These are phyloP conservation scores for Xylaria multiplex DNA, from an alignment of 2,329 filamentous ascomycete genomes.

Conservation along the genomic window DNA sequence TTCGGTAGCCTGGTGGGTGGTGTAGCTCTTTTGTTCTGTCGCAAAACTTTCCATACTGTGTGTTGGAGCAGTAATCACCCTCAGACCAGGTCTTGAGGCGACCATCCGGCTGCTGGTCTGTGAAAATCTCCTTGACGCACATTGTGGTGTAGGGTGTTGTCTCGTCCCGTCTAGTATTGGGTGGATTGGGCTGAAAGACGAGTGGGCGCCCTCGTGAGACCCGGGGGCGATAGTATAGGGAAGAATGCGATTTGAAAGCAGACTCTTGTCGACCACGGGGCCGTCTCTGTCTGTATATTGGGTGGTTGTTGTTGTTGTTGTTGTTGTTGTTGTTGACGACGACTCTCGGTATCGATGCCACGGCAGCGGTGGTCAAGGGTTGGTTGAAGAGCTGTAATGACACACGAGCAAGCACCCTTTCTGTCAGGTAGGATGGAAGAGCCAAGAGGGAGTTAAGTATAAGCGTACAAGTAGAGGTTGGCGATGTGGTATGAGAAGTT, in stretches of 20 bases:
- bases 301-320: too few species aligned
- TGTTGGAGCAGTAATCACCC: slow-evolving; percentile 51
- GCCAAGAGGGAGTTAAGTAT: slow-evolving; percentile 10
- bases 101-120: slow-evolving; percentile 60
- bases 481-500: slow-evolving; percentile 25
- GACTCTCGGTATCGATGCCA: slow-evolving; percentile 43
- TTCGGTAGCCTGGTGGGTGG: slow-evolving; percentile 53
- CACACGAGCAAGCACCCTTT: slow-evolving; percentile 26
- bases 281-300: slow-evolving; percentile 39
- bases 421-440: slow-evolving; percentile 15
- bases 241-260: slow-evolving; percentile 32
- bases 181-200: slow-evolving; percentile 42
- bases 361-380: slow-evolving; percentile 39
- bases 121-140: slow-evolving; percentile 61
- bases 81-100: slow-evolving; percentile 51
- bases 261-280: slow-evolving; percentile 27
- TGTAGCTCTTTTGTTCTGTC: slow-evolving; percentile 53
- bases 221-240: slow-evolving; percentile 26
- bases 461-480: background rate
- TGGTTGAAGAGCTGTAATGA: slow-evolving; percentile 42
- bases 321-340: too few species aligned
- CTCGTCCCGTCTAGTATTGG: slow-evolving; percentile 44
- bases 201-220: slow-evolving; percentile 36
- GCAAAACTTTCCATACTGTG: slow-evolving; percentile 56
- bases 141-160: slow-evolving; percentile 52